Conservation (phyloP, 2,329 filamentous ascomycete genomes). For the Pyrenophora tritici-repentis region DNA sequence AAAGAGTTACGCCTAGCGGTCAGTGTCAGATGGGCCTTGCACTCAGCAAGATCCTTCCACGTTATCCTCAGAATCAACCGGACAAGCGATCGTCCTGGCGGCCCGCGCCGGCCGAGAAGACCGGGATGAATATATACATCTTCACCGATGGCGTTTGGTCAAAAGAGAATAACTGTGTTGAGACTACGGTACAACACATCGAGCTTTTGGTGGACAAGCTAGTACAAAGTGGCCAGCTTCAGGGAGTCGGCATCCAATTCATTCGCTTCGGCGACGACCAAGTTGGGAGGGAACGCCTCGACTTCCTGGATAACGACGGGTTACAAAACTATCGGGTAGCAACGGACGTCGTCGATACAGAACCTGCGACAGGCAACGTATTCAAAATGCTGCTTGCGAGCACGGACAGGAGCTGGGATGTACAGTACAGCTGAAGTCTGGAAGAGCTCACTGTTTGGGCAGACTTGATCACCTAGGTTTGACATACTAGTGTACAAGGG, state of each 20-base stretch:
- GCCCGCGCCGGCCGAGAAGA: background rate
- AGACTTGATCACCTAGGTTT: too few relatives aligned
- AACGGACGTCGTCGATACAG: conserved; percentile 24
- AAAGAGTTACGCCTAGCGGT: background rate
- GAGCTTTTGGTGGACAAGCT: background rate
- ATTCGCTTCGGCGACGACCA: conserved; percentile 26
- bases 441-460: too few relatives aligned
- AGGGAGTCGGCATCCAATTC: conserved; percentile 23
- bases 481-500: too few relatives aligned
- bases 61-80: too few relatives aligned
- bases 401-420: conserved; percentile 16
- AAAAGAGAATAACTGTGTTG: conserved; percentile 7
- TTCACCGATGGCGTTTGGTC: conserved; percentile 29
- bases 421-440: too few relatives aligned
- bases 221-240: conserved; percentile 1
- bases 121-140: conserved; percentile 8
- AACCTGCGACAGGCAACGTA: conserved; percentile 13
- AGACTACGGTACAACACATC: background rate
- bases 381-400: conserved; percentile 28
- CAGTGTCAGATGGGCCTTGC: conserved; percentile 5
- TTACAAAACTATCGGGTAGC: conserved; percentile 1
- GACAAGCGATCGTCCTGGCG: background rate
- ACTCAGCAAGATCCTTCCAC: background rate
- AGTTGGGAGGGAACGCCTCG: conserved; percentile 13
- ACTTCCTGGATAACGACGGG: conserved; percentile 15